Evolutionary conservation across 1,284 basidiomycete species (phyloP), one percentile per base, ranked within the genome.

Genomic region (Melampsora americana): DNA sequence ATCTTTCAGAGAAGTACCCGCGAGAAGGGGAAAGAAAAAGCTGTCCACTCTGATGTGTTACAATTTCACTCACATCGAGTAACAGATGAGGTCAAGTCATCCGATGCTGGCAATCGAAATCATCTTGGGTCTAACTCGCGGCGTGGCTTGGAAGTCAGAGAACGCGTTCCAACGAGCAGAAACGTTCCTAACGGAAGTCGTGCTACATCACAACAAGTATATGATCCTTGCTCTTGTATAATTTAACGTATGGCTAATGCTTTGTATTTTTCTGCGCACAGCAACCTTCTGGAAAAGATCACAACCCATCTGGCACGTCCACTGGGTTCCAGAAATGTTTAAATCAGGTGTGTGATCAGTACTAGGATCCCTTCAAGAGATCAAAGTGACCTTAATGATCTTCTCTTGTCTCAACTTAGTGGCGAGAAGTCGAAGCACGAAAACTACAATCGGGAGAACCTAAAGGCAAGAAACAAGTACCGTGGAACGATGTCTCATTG

Each of bases 401-500:
- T 56, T 18, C 26, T 56, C 5, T 53, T 1, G 50, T n/a, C 1
- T 53, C 50, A 1, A n/a, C 16, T 11, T 32, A 72, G 69, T 72
- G 69, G 69, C 39, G 69, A 65, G 60, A 72, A 64, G 69, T 65
- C 14, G 69, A 72, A 53, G 59, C 69, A 46, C 42, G 44, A 50
- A 56, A 72, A 53, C 46, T 46, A 56, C 53, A 42, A n/a, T 61
- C 12, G 11, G 53, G 32, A 14, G 16, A 44, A 61, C 11, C 39
- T 1, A 60, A 64, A 60, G 50, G 60, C 1, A 65, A 46, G 20
- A 69, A 61, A 12, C 35, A 60, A 9, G 42, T 46, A 39, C 59
- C 61, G 66, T 74, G 71, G 71, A 48, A 74, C 42, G 71, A 74
- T 28, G 71, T 74, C 16, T 74, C 71, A 26, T 62, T 74, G 50